Percentiles rank a stretch among this genome's conserved stretches.
These are phyloP conservation scores for Cytospora piceicola DNA, from an alignment of 2,329 filamentous ascomycete species.

Conservation along the genomic window DNA sequence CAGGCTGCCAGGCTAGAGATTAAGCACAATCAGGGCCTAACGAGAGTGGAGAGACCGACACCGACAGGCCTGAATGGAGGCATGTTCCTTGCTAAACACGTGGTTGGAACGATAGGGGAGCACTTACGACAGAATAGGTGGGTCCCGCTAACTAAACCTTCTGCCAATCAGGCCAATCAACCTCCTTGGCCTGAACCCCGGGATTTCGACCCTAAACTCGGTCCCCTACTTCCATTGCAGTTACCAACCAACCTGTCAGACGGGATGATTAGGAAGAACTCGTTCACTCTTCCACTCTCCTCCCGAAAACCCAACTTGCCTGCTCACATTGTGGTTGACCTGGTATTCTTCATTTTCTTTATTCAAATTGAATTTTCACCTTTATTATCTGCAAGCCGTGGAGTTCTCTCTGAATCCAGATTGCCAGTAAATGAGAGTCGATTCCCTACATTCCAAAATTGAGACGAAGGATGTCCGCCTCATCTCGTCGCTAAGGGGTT, in stretches of 20 bases:
- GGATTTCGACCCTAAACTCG: background rate
- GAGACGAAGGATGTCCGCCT: constrained; percentile 10
- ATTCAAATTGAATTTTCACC: too few relatives aligned
- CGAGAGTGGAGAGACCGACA: background rate
- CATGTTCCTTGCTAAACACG: constrained; percentile 24
- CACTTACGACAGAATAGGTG: background rate
- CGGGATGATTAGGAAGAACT: too few relatives aligned
- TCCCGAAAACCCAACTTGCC: too few relatives aligned
- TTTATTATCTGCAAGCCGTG: background rate
- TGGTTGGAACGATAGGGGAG: constrained; percentile 18
- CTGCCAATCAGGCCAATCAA: background rate
- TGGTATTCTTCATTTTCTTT: too few relatives aligned
- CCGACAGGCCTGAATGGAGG: background rate
- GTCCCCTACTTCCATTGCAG: too few relatives aligned
- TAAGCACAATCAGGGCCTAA: background rate
- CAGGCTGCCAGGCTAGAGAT: background rate
- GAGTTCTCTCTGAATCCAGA: background rate
- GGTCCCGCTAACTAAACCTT: background rate
- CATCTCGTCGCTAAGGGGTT: constrained; percentile 16
- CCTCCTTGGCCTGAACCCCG: background rate
- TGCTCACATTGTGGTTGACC: background rate
- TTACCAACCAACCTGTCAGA: background rate
- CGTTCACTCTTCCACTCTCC: too few relatives aligned
- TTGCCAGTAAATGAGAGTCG: background rate
- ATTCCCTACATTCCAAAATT: background rate